Conservation (phyloP, 176 grass and related monocot species). For the Musa schizocarpa region DNA sequence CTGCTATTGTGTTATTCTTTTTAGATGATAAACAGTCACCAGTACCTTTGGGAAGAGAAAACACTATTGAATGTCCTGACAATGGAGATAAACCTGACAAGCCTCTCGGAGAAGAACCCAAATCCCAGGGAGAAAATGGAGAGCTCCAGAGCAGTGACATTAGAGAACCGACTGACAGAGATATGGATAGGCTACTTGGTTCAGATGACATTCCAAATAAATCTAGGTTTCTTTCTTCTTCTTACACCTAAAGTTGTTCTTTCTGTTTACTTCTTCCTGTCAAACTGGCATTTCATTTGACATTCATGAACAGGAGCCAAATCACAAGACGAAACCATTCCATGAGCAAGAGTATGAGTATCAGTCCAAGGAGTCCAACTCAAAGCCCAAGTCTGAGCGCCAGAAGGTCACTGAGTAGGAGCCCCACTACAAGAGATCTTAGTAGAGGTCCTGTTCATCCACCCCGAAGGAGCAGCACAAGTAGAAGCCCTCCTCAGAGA, state of each 20-base stretch:
- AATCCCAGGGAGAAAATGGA: constrained; percentile 52
- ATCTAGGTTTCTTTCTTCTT: constrained; percentile 65
- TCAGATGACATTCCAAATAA: constrained; percentile 35
- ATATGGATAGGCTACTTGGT: constrained; percentile 27
- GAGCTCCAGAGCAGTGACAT: constrained; percentile 43
- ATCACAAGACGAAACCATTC: constrained; percentile 63
- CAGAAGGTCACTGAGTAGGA: constrained; percentile 35
- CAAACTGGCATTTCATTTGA: constrained; percentile 48
- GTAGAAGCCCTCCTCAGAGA: constrained; percentile 29
- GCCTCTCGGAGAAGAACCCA: constrained; percentile 30
- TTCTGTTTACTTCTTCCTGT: constrained; percentile 44
- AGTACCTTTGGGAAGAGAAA: constrained; percentile 39
- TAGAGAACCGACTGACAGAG: constrained; percentile 35
- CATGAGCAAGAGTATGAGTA: constrained; percentile 94
- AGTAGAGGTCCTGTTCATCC: constrained; percentile 37
- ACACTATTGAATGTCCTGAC: constrained; percentile 17
- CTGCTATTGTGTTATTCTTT: not conserved
- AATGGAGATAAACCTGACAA: constrained; percentile 37
- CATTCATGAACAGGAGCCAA: constrained; percentile 74
- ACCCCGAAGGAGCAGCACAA: constrained; percentile 26
- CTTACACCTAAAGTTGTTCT: constrained; percentile 40
- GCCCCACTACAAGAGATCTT: constrained; percentile 24
- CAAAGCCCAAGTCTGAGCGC: constrained; percentile 25
- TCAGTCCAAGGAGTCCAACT: constrained; percentile 63
- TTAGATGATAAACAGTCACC: constrained; percentile 42